Base-by-base conservation (phyloP, 768 basidiomycete species). In the Sporobolomyces pararoseus region DNA sequence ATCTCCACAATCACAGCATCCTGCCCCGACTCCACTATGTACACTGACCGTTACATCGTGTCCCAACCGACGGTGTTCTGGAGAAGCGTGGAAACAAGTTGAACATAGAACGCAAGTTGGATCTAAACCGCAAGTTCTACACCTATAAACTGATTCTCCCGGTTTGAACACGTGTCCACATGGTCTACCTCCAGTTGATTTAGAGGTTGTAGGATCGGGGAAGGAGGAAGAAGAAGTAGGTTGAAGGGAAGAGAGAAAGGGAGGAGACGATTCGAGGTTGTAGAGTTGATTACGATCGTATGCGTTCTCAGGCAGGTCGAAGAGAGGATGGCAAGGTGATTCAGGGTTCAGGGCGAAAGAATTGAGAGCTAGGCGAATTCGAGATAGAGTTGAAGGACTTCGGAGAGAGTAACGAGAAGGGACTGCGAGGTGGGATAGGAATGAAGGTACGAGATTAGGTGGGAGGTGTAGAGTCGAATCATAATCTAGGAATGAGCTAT, bases 1-100 rank as follows among this genome's bases (percentile, higher is more conserved):
- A 76, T 97, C 94, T 21, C 92, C 92, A 75, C 95, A 97, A 79
- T 97, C 93, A 77, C 96, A 99, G 75, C 90, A 93, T 7, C 92
- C 90, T 23, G 79, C 77, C 1, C 76, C 76, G 23, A 78, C 78
- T 10, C 92, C 89, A 0, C 89, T 88, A 75, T 96, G 92, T 66
- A 95, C 89, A 79, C 90, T 91, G 82, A 98, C 94, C 68, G 89
- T 88, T 75, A 97, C 87, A 73, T 91, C 95, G 81, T 98, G 95
- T 52, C 86, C 87, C 23, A 46, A 19, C n/a, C 42, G 9, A 27
- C 82, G 81, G 78, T 98, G 95, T 65, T 88, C 84, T 7, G 58
- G 58, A n/a, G 89, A 89, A 1, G 89, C 85, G 75, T 90, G 88
- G 81, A 94, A 98, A 79, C 96, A 98, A 55, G 85, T 84, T 2